Percentiles rank a stretch among this genome's conserved stretches.
Evolutionary conservation across 2,329 filamentous ascomycete genomes (phyloP).

Genomic region (Sporothrix inflata): DNA sequence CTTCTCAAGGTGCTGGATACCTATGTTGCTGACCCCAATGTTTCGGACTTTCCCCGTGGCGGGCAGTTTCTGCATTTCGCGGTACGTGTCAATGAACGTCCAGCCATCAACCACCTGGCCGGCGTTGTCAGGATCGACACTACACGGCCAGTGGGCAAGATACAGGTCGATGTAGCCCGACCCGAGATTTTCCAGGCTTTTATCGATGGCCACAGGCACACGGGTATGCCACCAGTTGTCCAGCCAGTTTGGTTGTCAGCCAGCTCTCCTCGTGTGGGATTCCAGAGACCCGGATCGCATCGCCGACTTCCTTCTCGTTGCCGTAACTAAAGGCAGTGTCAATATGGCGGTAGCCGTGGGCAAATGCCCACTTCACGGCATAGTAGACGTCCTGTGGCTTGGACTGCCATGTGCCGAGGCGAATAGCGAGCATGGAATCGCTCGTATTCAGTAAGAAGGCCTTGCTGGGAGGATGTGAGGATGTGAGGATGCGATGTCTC

Average conservation of each 20-base stretch:
- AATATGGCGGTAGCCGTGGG: conserved; percentile 31
- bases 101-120: conserved; percentile 26
- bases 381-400: conserved; percentile 38
- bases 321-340: conserved; percentile 32
- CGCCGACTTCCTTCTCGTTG: conserved; percentile 33
- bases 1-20: conserved; percentile 32
- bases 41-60: conserved; percentile 30
- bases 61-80: conserved; percentile 31
- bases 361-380: conserved; percentile 28
- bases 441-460: conserved; percentile 75
- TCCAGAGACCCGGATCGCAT: conserved; percentile 30
- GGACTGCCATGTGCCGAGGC: conserved; percentile 78
- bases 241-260: conserved; percentile 33
- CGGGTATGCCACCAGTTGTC: conserved; percentile 29
- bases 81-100: conserved; percentile 30
- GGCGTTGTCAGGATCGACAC: conserved; percentile 17
- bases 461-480: conserved; percentile 42
- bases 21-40: conserved; percentile 33
- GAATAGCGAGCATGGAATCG: conserved; percentile 75
- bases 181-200: conserved; percentile 32
- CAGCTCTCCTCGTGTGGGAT: conserved; percentile 31
- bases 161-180: conserved; percentile 34
- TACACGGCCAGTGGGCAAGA: conserved; percentile 31
- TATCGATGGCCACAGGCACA: conserved; percentile 30
- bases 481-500: background rate